Percentiles rank a stretch among this genome's conserved stretches.
Evolutionary conservation across 2,329 filamentous ascomycete genomes (phyloP).

Genomic region (Ophiostoma triangulosporum): DNA sequence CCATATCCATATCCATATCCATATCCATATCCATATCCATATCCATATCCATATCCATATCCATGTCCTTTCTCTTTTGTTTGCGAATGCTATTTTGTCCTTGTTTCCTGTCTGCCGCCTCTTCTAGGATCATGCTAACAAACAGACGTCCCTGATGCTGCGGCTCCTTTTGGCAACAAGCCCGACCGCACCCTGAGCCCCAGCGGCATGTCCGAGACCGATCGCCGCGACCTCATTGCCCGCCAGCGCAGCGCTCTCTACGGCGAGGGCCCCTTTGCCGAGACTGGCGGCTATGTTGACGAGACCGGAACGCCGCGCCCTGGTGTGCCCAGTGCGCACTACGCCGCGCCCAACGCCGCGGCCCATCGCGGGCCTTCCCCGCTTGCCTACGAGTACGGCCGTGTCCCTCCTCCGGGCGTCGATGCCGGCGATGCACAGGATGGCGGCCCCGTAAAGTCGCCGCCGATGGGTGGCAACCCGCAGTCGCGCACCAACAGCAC

Average conservation of each 20-base stretch:
- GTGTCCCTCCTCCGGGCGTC: conserved; percentile 29
- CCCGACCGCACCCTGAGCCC: conserved; percentile 77
- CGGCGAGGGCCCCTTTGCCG: conserved; percentile 59
- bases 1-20: neutral
- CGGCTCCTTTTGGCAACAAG: conserved; percentile 42
- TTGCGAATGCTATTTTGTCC: neutral
- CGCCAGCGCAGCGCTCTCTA: conserved; percentile 92
- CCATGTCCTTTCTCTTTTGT: neutral
- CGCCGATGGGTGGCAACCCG: conserved; percentile 35
- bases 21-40: too few species aligned
- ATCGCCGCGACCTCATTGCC: conserved; percentile 88
- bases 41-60: neutral
- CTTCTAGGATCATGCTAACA: neutral
- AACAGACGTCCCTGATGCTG: neutral
- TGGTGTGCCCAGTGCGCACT: conserved; percentile 50
- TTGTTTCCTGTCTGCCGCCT: neutral
- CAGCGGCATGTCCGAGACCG: conserved; percentile 79
- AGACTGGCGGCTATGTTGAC: conserved; percentile 52
- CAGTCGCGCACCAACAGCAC: conserved; percentile 68
- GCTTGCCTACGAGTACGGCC: conserved; percentile 54
- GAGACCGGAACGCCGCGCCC: conserved; percentile 51
- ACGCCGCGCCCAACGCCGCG: conserved; percentile 36
- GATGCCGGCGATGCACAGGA: conserved; percentile 14
- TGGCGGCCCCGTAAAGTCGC: conserved; percentile 21
- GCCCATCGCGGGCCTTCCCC: conserved; percentile 70